Conservation (phyloP, 768 basidiomycete genomes). For the Sarcodon aspratus region DNA sequence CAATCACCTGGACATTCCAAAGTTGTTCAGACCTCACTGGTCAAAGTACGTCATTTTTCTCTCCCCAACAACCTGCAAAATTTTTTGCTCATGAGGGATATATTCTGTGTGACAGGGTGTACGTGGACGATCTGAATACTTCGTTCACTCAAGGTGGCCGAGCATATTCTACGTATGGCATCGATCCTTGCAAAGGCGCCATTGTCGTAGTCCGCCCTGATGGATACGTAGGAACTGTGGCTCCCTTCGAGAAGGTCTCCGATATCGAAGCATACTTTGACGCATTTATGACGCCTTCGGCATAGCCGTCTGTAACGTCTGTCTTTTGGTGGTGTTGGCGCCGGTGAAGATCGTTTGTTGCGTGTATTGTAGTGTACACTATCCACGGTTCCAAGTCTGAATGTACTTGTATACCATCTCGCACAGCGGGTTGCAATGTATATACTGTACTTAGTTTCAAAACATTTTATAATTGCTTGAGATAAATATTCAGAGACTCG, state of each 20-base stretch:
- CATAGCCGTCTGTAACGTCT: too few relatives aligned
- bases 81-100: background rate
- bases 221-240: conserved; percentile 52
- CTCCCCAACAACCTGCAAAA: conserved; percentile 1
- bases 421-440: too few relatives aligned
- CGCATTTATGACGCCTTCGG: conserved; percentile 23
- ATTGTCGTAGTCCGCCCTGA: conserved; percentile 51
- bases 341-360: too few relatives aligned
- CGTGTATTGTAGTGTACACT: too few relatives aligned
- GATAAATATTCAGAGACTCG: too few relatives aligned
- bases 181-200: conserved; percentile 29
- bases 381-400: too few relatives aligned
- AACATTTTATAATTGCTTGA: too few relatives aligned
- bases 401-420: too few relatives aligned
- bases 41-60: conserved; percentile 30
- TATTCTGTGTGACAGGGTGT: conserved; percentile 28
- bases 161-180: conserved; percentile 47
- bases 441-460: too few relatives aligned
- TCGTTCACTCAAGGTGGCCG: conserved; percentile 34
- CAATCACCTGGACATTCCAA: conserved; percentile 34
- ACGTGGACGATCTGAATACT: conserved; percentile 44
- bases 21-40: conserved; percentile 41
- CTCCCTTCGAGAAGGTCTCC: conserved; percentile 30
- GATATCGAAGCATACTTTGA: conserved; percentile 36
- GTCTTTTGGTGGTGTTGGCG: too few relatives aligned